Evolutionary conservation across 495 filamentous ascomycete genomes (phyloP), one percentile per base, ranked within the genome.

Genomic region (Talaromyces ruber): DNA sequence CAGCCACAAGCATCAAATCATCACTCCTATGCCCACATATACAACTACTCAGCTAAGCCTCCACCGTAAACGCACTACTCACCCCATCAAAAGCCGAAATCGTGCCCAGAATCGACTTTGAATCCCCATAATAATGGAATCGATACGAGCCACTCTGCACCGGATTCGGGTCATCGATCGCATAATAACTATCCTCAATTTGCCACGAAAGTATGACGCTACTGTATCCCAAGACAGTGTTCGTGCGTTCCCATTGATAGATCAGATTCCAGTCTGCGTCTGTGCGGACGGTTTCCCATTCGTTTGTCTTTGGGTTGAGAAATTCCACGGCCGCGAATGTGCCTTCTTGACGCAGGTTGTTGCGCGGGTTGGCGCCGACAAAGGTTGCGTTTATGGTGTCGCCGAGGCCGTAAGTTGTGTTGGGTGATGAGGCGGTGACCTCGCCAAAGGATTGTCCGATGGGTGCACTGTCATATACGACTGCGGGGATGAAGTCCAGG

Each of bases 341-440:
- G 8, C 80, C 83, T 66, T 90, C 93, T 12, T 89, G 82, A 22
- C 84, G 83, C 30, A 97, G 81, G 62, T 95, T 86, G 66, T 98
- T 97, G 37, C 93, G 79, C 21, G 93, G 93, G 64, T 97, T 97
- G 3, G 93, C 92, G 45, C 90, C 94, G 14, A 94, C 84, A 72
- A 98, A 97, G 0, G 74, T 85, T 0, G 76, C 88, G 7, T 71
- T 82, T 58, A 92, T 84, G 24, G 67, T 69, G 28, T 82, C 78
- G 8, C 89, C 87, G 9, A 74, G 76, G 3, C 69, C 61, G 62
- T 90, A 94, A 0, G 77, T 57, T 61, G 62, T 64, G 32, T 65
- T 62, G 5, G 74, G 68, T 4, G 84, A 83, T 60, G 92, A 88
- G 5, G 72, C 75, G 47, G 85, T 67, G 4, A 95, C 82, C 22